A percentile compares a stretch with the other conserved stretches of the same genome.
Conservation (phyloP, 1,284 basidiomycete genomes). For the Ceratobasidium sp. region DNA sequence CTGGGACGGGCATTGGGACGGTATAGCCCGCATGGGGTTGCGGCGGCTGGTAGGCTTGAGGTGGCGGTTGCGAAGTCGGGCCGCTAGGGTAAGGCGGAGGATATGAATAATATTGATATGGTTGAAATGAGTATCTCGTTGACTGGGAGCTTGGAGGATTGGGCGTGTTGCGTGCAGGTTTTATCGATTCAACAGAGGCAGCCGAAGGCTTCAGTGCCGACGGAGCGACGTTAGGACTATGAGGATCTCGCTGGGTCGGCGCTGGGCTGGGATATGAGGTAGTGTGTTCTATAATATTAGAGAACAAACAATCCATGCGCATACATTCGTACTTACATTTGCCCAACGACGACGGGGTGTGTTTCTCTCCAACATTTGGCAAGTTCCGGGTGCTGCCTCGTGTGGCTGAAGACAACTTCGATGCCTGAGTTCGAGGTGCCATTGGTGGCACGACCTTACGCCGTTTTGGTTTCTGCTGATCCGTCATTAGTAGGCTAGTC, state of each 20-base stretch:
- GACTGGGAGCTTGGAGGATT: background rate
- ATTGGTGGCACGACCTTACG: too few species aligned
- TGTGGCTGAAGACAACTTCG: too few species aligned
- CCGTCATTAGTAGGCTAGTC: too few species aligned
- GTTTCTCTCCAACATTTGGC: too few species aligned
- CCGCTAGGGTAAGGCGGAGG: background rate
- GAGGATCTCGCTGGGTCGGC: background rate
- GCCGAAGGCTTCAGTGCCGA: background rate
- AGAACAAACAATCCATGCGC: too few species aligned
- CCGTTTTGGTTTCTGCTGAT: too few species aligned
- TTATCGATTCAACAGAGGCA: background rate
- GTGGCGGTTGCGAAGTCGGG: background rate
- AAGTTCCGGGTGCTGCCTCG: too few species aligned
- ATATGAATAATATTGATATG: constrained; percentile 11
- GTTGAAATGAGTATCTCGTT: background rate
- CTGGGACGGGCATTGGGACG: constrained; percentile 5
- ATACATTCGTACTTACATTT: too few species aligned
- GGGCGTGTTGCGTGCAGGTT: background rate
- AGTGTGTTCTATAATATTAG: too few species aligned
- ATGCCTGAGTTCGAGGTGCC: too few species aligned
- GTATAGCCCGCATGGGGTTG: constrained; percentile 3
- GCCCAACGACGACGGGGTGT: too few species aligned
- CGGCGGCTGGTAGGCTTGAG: constrained; percentile 3
- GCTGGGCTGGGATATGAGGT: constrained; percentile 1
- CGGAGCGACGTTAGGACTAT: background rate